Base-by-base conservation (phyloP, 2,329 filamentous ascomycete species). In the Aspergillus terreus region DNA sequence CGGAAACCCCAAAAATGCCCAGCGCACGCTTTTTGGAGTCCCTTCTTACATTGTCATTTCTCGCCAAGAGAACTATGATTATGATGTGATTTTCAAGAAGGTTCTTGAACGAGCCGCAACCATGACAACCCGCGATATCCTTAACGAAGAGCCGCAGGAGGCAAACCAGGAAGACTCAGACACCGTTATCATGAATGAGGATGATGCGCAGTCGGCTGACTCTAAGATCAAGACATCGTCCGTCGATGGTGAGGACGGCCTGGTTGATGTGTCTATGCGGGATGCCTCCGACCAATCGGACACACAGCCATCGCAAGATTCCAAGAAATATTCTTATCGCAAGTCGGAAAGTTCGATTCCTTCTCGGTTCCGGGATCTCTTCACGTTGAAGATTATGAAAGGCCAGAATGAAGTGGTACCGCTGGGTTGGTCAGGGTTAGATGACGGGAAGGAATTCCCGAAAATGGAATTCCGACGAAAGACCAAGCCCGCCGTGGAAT, bases 211-310 rank as follows among this genome's bases (percentile, higher is more conserved):
- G 4, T 84, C 84, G 4, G 82, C 81, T 9, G 87, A 88, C 58
- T 78, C 82, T 19, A 87, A 87, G 64, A 79, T 96, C 44, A 82
- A 86, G 52, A 86, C 90, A 42, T 81, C 83, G 25, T 96, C 92
- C 3, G 82, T 95, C 2, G 86, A 92, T 66, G 88, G 90, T 9
- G 92, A 96, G 68, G 92, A 96, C 55, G 90, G 90, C 55, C 83
- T 96, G 63, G 88, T 97, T 5, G 89, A 96, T 65, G 85, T 99
- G 14, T 88, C 88, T 0, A 92, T 96, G 86, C 85, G 84, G 48
- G 86, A 90, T 60, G 74, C 76, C 2, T 65, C 65, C 11, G 51
- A 56, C 5, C 40, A 42, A 14, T 12, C 11, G 19, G 40, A 42
- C 11, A 12, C 15, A 6, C n/a, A 42, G 12, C 27, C 54, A 4